Base-by-base conservation (phyloP, 331 rosid species). In the Ulmus americana region DNA sequence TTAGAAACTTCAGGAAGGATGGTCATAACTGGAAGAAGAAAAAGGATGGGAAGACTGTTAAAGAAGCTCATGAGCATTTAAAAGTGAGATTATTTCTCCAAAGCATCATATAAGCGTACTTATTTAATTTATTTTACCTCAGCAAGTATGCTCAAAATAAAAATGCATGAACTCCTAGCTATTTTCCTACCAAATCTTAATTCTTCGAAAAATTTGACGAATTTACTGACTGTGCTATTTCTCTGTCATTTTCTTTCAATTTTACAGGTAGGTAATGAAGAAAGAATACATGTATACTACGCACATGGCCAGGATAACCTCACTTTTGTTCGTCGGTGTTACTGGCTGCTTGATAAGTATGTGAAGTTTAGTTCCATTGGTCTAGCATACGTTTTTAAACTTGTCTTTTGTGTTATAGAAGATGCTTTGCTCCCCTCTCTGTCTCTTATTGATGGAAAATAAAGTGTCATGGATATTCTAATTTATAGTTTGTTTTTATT, bases 11-110 rank as follows among this genome's bases (percentile, higher is more conserved):
- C 70, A 80, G 97, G 55, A 90, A 90, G 74, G 97, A 94, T 70
- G 99, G 97, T 39, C 91, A 90, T 83, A 90, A 85, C 79, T 90
- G 99, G 99, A 94, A 90, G 82, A 90, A 94, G 91, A 94, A 94
- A 73, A 94, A 84, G 56, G 97, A 90, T 61, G 96, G 97, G 74
- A 94, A 94, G 83, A 94, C 97, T 13, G 90, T 94, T n/a, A 94
- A 94, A 75, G 99, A 94, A 84, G 97, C 99, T 45, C 97, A 94
- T 6, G 99, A 94, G 75, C 99, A 90, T 77, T 81, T 94, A 65
- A 94, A 94, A 81, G 99, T 94, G 80, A 89, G 95, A 59, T 45
- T 71, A 69, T 59, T 65, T 78, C 70, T 43, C 57, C 20, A 50
- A 57, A 58, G 14, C 59, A 38, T n/a, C 18, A 16, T 39, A 43